These are phyloP conservation scores for Chaetothyriales sp. DNA, from an alignment of 2,329 filamentous ascomycete genomes.

Conservation along the genomic window DNA sequence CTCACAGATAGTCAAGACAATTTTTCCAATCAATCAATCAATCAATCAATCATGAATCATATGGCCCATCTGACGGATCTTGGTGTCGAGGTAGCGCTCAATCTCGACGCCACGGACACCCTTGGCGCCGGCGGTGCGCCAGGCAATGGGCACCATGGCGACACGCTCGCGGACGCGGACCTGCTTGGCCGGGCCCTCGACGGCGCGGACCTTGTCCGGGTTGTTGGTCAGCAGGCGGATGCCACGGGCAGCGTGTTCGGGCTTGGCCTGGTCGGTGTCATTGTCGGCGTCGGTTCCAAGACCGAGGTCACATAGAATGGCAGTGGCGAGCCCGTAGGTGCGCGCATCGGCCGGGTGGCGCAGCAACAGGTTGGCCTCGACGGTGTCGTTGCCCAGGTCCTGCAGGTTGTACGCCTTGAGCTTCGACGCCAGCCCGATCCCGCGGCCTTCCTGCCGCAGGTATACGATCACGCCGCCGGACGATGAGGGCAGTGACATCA, in stretches of 20 bases:
- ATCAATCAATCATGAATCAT: constrained; percentile 46
- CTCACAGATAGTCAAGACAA: too few species aligned
- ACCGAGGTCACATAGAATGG: constrained; percentile 78
- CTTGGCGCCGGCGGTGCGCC: constrained; percentile 61
- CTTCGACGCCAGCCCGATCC: constrained; percentile 88
- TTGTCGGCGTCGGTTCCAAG: constrained; percentile 44
- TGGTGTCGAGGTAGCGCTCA: constrained; percentile 85
- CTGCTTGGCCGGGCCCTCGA: constrained; percentile 82
- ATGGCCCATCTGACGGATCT: constrained; percentile 86
- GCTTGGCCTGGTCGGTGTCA: constrained; percentile 32
- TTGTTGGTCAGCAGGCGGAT: constrained; percentile 88
- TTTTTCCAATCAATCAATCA: neutral
- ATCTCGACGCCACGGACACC: constrained; percentile 81
- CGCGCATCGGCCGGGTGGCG: constrained; percentile 87
- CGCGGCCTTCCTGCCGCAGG: constrained; percentile 84
- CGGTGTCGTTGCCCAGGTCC: constrained; percentile 91
- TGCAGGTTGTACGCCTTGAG: constrained; percentile 97
- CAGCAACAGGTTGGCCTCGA: constrained; percentile 82
- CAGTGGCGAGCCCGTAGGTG: constrained; percentile 90
- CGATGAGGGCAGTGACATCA: constrained; percentile 60
- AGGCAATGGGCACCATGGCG: constrained; percentile 87
- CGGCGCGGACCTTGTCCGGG: constrained; percentile 85
- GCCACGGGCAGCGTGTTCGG: constrained; percentile 28
- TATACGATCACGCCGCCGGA: constrained; percentile 86
- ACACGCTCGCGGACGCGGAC: constrained; percentile 78